Base-by-base conservation (phyloP, 306 rosid genomes). In the Vigna angularis region DNA sequence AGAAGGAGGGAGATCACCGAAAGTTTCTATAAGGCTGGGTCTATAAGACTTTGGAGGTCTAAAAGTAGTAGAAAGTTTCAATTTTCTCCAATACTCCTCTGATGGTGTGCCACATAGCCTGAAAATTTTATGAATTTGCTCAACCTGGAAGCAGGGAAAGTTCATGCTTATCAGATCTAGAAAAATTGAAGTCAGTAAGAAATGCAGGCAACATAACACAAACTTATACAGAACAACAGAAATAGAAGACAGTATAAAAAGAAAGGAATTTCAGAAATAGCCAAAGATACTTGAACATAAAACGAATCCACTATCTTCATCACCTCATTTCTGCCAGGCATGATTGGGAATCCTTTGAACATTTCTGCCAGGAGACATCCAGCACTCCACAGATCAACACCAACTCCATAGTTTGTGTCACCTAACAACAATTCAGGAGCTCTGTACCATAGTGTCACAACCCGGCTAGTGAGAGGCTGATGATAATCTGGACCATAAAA, bases 381-480 rank as follows among this genome's bases (percentile, higher is more conserved):
- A 52, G 86, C 97, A 85, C 98, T 95, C 98, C 98, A 95, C 55
- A 95, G 88, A 82, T 95, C 98, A 69, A 95, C 84, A 62, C 97
- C 98, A 16, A 87, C 89, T 47, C 93, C 97, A 81, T 92, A 95
- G 68, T 81, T 47, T 0, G 91, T 92, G 63, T 96, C 80, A 67
- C 98, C 98, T 80, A 95, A 78, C 66, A 95, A 83, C 18, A 95
- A 81, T 84, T 95, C 98, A 7, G 97, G 97, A 67, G 98, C 91
- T 87, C 97, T 77, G 76, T 94, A 94, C 98, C 97, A 92, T 42
- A 94, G 90, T 1, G 98, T 94, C 86, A 94, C 98, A 71, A 94
- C 98, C 79, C 97, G 88, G 76, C 86, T 94, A 17, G 98, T 94
- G 70, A 92, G 95, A 80, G 87, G 86, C 1, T 28, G 88, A 49